Evolutionary conservation across 441 rosid genomes (phyloP), one percentile per base, ranked within the genome.

Genomic region (Francoa sonchifolia): DNA sequence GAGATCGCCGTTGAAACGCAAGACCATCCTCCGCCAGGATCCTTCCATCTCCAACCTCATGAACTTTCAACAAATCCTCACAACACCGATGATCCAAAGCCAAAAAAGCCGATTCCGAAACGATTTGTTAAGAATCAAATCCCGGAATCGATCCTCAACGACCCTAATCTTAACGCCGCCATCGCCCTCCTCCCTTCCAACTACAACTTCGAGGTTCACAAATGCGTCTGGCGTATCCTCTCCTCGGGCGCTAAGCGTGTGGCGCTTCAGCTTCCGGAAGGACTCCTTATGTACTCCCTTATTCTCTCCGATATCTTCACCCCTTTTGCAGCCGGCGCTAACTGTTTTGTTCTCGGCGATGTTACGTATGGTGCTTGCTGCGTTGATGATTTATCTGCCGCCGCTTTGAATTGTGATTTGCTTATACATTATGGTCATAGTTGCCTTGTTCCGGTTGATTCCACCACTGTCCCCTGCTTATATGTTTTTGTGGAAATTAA

Each of bases 291-390:
- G 89, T 89, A 77, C 52, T 76, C 98, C 1, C 73, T 86, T 19
- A 54, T 76, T 23, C 85, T 89, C 71, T 77, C 96, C 21, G 96
- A 89, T 52, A 79, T 89, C 59, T 72, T 85, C 69, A 63, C 81
- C 1, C 47, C 89, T 59, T 74, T 74, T 33, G 76, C 81, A 5
- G 84, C 57, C 39, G 79, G 71, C 16, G 30, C 65, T 10, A 76
- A 79, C 52, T 82, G 89, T 61, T 89, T 85, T 52, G 50, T 85
- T 43, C 85, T 89, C 33, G 96, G 92, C 10, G 94, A 85, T 44
- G 96, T 85, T 6, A 82, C 96, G 13, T 89, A 79, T 39, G 93
- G 93, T 14, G 96, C 94, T 2, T 89, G 96, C 58, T 89, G 98
- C 65, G 73, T 82, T 13, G 96, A 89, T 33, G 96, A 85, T 59